These are phyloP conservation scores for Tanacetum coccineum DNA, from an alignment of 129 eudicot genomes.

Conservation along the genomic window DNA sequence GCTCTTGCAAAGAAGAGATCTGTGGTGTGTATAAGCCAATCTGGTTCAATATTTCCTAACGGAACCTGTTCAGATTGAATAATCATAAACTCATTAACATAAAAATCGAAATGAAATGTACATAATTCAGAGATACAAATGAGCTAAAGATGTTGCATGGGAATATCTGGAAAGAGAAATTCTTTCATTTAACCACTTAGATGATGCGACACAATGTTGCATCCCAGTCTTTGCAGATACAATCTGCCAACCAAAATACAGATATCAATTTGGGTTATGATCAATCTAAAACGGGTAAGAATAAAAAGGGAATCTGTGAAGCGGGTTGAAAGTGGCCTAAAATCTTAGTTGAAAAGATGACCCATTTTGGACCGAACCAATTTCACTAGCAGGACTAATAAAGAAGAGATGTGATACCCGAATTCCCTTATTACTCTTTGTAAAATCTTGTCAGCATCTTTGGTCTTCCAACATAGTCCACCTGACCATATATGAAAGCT, in stretches of 20 bases:
- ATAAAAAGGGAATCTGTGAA: slow-evolving; percentile 39
- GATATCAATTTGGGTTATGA: too few relatives aligned
- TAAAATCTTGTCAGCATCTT: slow-evolving; percentile 76
- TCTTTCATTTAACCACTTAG: slow-evolving; percentile 86
- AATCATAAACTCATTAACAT: slow-evolving; percentile 18
- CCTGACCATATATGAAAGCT: slow-evolving; percentile 42
- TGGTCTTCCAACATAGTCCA: slow-evolving; percentile 67
- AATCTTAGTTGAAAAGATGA: too few relatives aligned
- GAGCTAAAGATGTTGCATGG: slow-evolving; percentile 50
- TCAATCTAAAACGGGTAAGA: slow-evolving; percentile 55
- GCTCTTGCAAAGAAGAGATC: slow-evolving; percentile 95
- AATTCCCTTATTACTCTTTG: slow-evolving; percentile 63
- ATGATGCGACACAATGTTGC: slow-evolving; percentile 90
- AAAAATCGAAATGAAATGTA: slow-evolving; percentile 15
- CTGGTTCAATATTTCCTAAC: slow-evolving; percentile 81
- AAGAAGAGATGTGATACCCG: slow-evolving; percentile 44
- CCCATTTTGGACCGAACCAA: too few relatives aligned
- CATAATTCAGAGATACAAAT: not conserved
- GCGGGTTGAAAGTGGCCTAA: too few relatives aligned
- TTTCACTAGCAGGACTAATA: not conserved
- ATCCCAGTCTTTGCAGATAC: slow-evolving; percentile 75
- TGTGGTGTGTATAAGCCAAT: slow-evolving; percentile 85
- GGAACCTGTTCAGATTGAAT: slow-evolving; percentile 63
- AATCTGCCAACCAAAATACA: slow-evolving; percentile 97
- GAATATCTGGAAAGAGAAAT: slow-evolving; percentile 92